Base-by-base conservation (phyloP, 345 rosid genomes). In the Eucalyptus paniculata region DNA sequence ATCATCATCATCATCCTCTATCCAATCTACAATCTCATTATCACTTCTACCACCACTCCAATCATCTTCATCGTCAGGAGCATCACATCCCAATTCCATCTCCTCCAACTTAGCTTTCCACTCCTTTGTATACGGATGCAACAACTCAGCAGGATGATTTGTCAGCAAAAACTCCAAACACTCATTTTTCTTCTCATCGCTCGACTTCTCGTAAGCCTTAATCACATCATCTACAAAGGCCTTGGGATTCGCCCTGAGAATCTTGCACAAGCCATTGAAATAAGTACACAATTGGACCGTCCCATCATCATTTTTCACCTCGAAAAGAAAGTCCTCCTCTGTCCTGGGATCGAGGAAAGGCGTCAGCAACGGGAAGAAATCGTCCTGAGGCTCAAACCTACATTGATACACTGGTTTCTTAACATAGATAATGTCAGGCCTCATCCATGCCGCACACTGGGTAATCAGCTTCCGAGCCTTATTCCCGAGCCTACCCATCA, bases 31-130 rank as follows among this genome's bases (percentile, higher is more conserved):
- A 45, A 60, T 91, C 65, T 88, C 91, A 11, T 89, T 77, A 28
- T 86, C 92, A 21, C 44, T 93, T 44, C 77, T 90, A 86, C 90
- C 93, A 87, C 92, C 92, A 34, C 86, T 92, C 95, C 97, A 2
- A 93, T 91, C 89, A 92, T 94, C 92, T 94, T 93, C 97, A 26
- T 96, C 98, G 40, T 97, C 99, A 1, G 97, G 98, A 17, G 99
- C 99, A 94, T 98, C 99, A 88, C 98, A 98, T 18, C 99, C 99
- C 92, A 98, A 62, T 92, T 98, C 99, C 94, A 94, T 92, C 93
- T 98, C 99, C 93, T 98, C 99, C 92, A 96, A 91, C 92, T 95
- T 97, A 32, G 95, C 96, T 91, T 97, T 97, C 99, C 99, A 96
- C 92, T 97, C 99, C 92, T 93, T 97, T 0, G 99, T 95, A 90